Base-by-base conservation (phyloP, 495 filamentous ascomycete genomes). In the Astrothelium macrocarpum region DNA sequence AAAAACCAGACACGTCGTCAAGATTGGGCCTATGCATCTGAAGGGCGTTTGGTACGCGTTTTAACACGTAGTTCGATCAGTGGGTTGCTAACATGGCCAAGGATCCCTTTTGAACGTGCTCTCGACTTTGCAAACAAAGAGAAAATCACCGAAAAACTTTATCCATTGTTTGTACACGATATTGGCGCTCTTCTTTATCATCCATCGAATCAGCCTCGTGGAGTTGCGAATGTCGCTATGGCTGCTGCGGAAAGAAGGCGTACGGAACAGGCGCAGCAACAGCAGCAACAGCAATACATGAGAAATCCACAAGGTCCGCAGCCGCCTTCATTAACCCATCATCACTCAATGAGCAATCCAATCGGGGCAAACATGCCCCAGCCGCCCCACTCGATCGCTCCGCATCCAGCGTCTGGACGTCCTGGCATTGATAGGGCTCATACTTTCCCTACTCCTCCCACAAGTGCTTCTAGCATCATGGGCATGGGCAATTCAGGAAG, bases 101-200 rank as follows among this genome's bases (percentile, higher is more conserved):
- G 93, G 93, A 98, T 98, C 71, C 94, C 94, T 10, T 98, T 95
- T 68, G 95, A 97, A 64, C 85, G 95, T 61, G 94, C 94, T 1
- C 78, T 98, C 46, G 94, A 98, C 67, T 98, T 98, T 71, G 95
- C 94, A 43, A 98, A 98, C 78, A 97, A 96, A 81, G 94, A 98
- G 76, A 97, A 97, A 77, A 98, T 98, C 67, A 97, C 95, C 0
- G 93, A 98, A 74, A 76, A 90, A 14, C 74, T 98, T 63, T 98
- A 98, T 77, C 94, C 94, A 29, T 80, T 98, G 23, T 98, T 98
- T 72, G 94, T 98, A 32, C 91, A 97, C 73, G 96, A 97, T 76
- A 97, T 98, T 70, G 90, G 94, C 49, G 87, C 90, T 43, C 81
- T 97, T 61, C 81, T 98, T 65, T 97, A 97, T 73, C 94, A 97